Percentiles rank a stretch among this genome's conserved stretches.
phyloP scores from a whole-genome alignment of 495 filamentous ascomycete genomes.

The Rostrohypoxylon terebratum region DNA sequence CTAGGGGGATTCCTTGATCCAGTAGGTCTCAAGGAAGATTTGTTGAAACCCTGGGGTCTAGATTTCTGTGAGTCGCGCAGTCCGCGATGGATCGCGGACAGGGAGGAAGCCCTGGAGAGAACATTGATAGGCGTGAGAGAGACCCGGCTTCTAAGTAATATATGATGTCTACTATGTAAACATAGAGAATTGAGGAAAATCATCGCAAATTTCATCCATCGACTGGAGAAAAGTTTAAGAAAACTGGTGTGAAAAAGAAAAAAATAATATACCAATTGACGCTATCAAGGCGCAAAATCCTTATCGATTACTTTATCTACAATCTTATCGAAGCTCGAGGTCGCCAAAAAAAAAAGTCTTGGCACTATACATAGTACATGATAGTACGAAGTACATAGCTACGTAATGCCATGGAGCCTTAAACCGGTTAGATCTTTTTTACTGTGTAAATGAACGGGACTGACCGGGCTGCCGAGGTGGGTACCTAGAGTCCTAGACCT shows the following conservation, averaged over 20 bases:
- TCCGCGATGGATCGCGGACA: constrained; percentile 50
- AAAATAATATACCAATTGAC: not conserved
- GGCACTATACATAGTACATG: no score
- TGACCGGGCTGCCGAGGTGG: not conserved
- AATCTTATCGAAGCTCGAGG: not conserved
- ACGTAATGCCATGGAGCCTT: not conserved
- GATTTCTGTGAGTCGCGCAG: constrained; percentile 47
- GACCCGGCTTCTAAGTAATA: constrained; percentile 28
- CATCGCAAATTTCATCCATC: constrained; percentile 40
- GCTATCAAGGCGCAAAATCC: not conserved
- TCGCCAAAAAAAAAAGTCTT: not conserved
- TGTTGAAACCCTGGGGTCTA: constrained; percentile 41
- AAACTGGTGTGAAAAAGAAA: not conserved
- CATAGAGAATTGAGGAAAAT: constrained; percentile 38
- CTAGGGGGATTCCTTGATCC: constrained; percentile 17
- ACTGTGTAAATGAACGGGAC: not conserved
- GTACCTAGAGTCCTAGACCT: no score
- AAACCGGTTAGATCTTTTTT: not conserved
- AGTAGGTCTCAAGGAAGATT: constrained; percentile 24
- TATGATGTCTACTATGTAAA: constrained; percentile 43
- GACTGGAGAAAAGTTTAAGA: not conserved
- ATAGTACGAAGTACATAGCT: not conserved
- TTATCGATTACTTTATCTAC: constrained; percentile 19
- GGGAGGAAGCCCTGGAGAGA: constrained; percentile 41
- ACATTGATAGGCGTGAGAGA: constrained; percentile 13